Evolutionary conservation across 108 stramenopile genomes (phyloP).

Genomic region (Nitzschia inconspicua): DNA sequence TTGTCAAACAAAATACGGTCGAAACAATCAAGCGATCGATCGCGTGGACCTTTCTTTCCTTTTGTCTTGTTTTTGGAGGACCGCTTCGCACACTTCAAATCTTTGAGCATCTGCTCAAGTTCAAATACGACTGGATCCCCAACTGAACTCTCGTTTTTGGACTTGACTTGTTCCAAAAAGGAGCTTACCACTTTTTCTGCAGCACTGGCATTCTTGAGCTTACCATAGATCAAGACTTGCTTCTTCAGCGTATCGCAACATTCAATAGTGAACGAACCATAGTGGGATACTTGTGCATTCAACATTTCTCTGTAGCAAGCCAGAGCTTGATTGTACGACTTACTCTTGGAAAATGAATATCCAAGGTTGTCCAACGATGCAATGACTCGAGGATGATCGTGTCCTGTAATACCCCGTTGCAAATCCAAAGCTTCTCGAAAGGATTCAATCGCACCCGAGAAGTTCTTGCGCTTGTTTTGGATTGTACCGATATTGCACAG

Average conservation of each 20-base stretch:
- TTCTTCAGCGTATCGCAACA: constrained; percentile 41
- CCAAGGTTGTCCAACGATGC: constrained; percentile 50
- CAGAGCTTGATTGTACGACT: constrained; percentile 33
- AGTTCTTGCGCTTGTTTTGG: constrained; percentile 40
- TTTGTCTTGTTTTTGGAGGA: background rate
- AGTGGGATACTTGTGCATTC: constrained; percentile 32
- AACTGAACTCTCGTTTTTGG: background rate
- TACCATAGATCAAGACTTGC: constrained; percentile 33
- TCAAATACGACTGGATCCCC: constrained; percentile 3
- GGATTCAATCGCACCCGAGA: constrained; percentile 26
- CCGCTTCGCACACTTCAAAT: constrained; percentile 4
- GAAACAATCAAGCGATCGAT: constrained; percentile 10
- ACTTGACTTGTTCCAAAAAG: constrained; percentile 1
- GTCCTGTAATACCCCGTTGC: constrained; percentile 38
- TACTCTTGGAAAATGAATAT: constrained; percentile 45
- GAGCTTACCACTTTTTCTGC: constrained; percentile 17
- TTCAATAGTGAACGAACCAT: constrained; percentile 27
- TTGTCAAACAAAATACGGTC: constrained; percentile 7
- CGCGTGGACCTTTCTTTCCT: background rate
- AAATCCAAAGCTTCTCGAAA: constrained; percentile 43
- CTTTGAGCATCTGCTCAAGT: constrained; percentile 9
- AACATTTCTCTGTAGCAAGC: constrained; percentile 47
- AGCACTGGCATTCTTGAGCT: constrained; percentile 25
- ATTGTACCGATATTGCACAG: constrained; percentile 51
- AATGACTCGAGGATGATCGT: constrained; percentile 41